These are phyloP conservation scores for Candida palmyrensis DNA, from an alignment of 805 yeast genomes.

Conservation along the genomic window DNA sequence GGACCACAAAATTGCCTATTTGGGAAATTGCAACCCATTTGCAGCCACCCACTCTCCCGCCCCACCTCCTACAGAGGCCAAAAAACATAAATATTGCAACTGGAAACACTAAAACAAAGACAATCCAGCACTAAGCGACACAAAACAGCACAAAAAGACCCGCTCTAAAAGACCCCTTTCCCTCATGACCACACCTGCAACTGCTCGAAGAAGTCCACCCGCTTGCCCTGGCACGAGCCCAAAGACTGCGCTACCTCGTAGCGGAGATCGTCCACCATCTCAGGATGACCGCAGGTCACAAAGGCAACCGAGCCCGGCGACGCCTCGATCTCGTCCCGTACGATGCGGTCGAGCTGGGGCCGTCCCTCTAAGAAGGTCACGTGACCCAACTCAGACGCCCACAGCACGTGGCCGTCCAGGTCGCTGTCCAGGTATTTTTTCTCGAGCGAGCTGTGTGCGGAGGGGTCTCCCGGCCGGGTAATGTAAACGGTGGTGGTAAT, in stretches of 20 bases:
- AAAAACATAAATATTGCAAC: too few species aligned
- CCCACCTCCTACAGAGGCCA: too few species aligned
- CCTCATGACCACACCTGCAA: constrained; percentile 65
- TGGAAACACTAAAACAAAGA: too few species aligned
- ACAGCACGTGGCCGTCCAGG: constrained; percentile 10
- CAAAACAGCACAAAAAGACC: too few species aligned
- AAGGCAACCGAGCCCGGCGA: constrained; percentile 33
- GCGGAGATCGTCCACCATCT: constrained; percentile 28
- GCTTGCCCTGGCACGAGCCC: constrained; percentile 26
- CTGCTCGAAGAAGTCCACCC: constrained; percentile 72
- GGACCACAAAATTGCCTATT: too few species aligned
- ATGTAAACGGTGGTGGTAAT: constrained; percentile 13
- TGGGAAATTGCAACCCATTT: too few species aligned
- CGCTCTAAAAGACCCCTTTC: too few species aligned
- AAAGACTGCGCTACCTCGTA: constrained; percentile 37
- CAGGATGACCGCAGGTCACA: constrained; percentile 28
- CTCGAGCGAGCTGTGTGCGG: constrained; percentile 5
- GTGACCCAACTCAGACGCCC: constrained; percentile 9
- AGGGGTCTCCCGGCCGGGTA: constrained; percentile 16
- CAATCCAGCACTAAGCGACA: too few species aligned
- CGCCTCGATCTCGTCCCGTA: constrained; percentile 25
- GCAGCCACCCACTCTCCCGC: too few species aligned
- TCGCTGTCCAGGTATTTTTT: not conserved
- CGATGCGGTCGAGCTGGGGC: constrained; percentile 36
- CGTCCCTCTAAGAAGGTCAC: constrained; percentile 33